These are phyloP conservation scores for Populus hybrid DNA, from an alignment of 441 rosid genomes.

Conservation along the genomic window DNA sequence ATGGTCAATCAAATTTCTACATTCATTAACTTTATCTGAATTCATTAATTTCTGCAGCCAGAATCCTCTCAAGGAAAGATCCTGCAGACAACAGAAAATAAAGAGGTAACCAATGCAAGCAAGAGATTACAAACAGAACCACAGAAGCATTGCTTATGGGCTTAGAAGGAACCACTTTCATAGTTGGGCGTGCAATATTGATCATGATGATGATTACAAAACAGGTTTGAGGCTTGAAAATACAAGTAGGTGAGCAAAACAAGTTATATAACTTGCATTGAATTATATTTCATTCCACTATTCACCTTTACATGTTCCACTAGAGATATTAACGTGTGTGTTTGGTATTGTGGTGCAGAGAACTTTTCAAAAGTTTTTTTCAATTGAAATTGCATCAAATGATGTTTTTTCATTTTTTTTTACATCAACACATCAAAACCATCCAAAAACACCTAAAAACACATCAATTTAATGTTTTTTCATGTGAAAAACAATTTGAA, in stretches of 20 bases:
- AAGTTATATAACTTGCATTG: background rate
- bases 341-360: no score
- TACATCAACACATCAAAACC: background rate
- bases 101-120: background rate
- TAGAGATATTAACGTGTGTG: no score
- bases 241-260: background rate
- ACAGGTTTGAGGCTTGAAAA: background rate
- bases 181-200: background rate
- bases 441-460: no score
- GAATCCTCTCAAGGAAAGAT: conserved; percentile 78
- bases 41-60: conserved; percentile 83
- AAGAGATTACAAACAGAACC: background rate
- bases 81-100: conserved; percentile 35
- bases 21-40: conserved; percentile 57
- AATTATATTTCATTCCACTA: background rate
- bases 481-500: no score
- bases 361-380: no score
- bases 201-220: background rate
- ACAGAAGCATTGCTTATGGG: background rate
- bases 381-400: no score
- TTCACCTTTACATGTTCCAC: background rate
- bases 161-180: background rate
- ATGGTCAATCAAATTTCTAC: conserved; percentile 71
- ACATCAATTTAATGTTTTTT: no score
- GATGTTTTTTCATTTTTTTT: background rate